Base-by-base conservation (phyloP, 176 grass and related monocot genomes). In the Cenchrus fungigraminus region DNA sequence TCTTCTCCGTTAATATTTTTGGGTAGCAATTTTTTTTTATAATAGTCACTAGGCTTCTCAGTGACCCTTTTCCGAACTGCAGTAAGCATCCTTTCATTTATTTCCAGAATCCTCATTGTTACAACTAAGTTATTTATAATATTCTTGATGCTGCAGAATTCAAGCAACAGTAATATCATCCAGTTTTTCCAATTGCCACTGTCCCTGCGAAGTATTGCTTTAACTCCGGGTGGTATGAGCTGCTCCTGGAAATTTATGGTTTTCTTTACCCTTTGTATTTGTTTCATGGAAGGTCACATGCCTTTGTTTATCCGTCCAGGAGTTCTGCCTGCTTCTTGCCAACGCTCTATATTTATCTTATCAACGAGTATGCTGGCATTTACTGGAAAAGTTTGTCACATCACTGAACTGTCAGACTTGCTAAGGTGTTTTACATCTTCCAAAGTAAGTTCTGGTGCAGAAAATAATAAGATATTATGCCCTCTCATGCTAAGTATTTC, bases 101-200 rank as follows among this genome's bases (percentile, higher is more conserved):
- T 55, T 34, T 56, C 60, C 43, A 45, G 61, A 83, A 55, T 67
- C 75, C 20, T 42, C 14, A 88, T 85, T 43, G 28, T 85, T 59
- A 46, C 43, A 55, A 50, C 66, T 55, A 80, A 65, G 12, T 65
- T 86, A 60, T 75, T 88, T 8, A 22, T 46, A 70, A 53, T 85
- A 37, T 71, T 89, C 22, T 83, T 46, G 78, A 63, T 90, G 70
- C 43, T 87, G 67, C 88, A 99, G 97, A 86, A 89, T 86, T 94
- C 93, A 84, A 91, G 79, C 67, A 76, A 72, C 71, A 84, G 68
- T 83, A 94, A 85, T 84, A 89, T 40, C 9, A 47, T 92, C 70
- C 91, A 80, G 58, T 85, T 94, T 76, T 99, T 99, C 78, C 97
- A 96, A 77, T 89, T 99, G 82, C 88, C 90, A 63, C 77, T 99